Evolutionary conservation across 768 basidiomycete species (phyloP).

Genomic region (Polyporus arcularius): DNA sequence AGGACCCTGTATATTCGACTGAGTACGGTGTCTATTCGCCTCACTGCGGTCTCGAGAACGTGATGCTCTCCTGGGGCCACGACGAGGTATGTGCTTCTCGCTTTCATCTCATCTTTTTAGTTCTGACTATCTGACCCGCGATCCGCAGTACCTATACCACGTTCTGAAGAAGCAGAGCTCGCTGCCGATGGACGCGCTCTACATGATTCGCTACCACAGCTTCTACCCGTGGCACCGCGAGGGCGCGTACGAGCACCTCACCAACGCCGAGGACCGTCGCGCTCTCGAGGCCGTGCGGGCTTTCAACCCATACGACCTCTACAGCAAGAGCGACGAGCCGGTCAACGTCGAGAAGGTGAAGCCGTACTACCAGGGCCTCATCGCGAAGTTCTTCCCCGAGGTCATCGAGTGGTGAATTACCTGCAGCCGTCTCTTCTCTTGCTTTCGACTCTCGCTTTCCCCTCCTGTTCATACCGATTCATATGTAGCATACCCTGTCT

Average conservation of each 20-base stretch:
- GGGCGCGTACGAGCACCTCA: conserved; percentile 78
- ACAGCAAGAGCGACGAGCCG: conserved; percentile 82
- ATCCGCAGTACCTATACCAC: conserved; percentile 72
- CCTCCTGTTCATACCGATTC: too few species aligned
- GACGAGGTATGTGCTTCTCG: conserved; percentile 67
- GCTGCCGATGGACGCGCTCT: conserved; percentile 78
- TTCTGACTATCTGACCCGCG: not conserved
- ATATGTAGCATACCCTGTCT: too few species aligned
- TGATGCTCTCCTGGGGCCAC: conserved; percentile 90
- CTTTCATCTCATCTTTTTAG: not conserved
- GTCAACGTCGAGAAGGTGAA: conserved; percentile 62
- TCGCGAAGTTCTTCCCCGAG: conserved; percentile 83
- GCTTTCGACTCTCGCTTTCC: too few species aligned
- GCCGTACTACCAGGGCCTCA: conserved; percentile 83
- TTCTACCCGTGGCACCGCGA: conserved; percentile 98
- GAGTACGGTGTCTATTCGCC: conserved; percentile 76
- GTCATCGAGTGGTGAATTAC: conserved; percentile 73
- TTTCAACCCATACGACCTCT: conserved; percentile 95
- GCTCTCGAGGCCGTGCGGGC: conserved; percentile 74
- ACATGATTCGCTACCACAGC: conserved; percentile 94
- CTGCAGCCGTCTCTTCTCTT: not conserved
- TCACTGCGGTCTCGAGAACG: conserved; percentile 80
- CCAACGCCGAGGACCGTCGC: conserved; percentile 65
- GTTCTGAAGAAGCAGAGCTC: conserved; percentile 81
- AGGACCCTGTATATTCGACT: conserved; percentile 67